Evolutionary conservation across 140 eudicot species (phyloP), one percentile per base, ranked within the genome.

Genomic region (Stevia rebaudiana): DNA sequence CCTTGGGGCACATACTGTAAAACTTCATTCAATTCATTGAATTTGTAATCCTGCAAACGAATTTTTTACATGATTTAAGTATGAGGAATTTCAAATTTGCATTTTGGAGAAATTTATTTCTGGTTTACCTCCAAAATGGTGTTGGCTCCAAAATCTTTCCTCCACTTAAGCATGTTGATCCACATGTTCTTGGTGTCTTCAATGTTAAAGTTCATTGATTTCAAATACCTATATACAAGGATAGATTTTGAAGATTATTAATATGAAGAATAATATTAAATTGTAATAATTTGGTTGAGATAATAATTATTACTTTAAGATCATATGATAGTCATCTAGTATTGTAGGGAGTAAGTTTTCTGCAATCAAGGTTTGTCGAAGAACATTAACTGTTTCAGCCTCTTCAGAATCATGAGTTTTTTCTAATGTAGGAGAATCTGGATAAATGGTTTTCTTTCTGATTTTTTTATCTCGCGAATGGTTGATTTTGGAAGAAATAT

Each of bases 101-200:
- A n/a, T n/a, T 13, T 36, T 11, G 17, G 31, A 13, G 12, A 23
- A 55, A 22, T 62, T 16, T 30, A 44, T 25, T 13, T 35, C 13
- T 8, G 36, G 43, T 18, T 61, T 50, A 81, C 92, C 83, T 81
- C 66, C 73, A 81, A 53, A 62, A 81, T 72, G 21, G 36, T 78
- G 73, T 84, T 79, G 10, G 85, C 67, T 52, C 92, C 92, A 63
- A 81, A 84, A 22, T 84, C 86, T 72, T 76, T 81, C 76, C 91
- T 81, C 91, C 91, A 84, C 46, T 69, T 72, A 75, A 84, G 92
- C 87, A 84, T 84, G 68, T 33, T 40, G 53, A 80, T 77, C 92
- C 92, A 84, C 87, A 78, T 84, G 40, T 70, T 68, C 56, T 81
- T 84, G 36, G 87, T 64, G 63, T 76, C 72, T 57, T 73, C 70